Percentiles rank a stretch among this genome's conserved stretches.
These are phyloP conservation scores for Hylodesmum podocarpum DNA, from an alignment of 306 rosid species.

Conservation along the genomic window DNA sequence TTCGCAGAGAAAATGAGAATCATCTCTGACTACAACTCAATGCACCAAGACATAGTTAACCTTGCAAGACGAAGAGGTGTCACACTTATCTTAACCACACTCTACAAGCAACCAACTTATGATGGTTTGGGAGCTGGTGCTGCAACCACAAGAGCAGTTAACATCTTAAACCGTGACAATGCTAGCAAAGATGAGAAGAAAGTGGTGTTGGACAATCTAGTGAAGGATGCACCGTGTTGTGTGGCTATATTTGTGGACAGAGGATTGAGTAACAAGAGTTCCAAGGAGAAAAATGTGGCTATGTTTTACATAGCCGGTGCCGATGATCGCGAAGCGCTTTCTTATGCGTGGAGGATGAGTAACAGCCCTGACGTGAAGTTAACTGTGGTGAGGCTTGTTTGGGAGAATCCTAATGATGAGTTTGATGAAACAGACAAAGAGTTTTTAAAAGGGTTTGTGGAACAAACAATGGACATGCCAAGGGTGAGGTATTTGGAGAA, in stretches of 20 bases:
- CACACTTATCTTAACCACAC: slow-evolving; percentile 26
- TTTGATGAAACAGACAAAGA: slow-evolving; percentile 27
- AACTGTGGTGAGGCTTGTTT: slow-evolving; percentile 42
- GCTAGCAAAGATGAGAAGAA: slow-evolving; percentile 32
- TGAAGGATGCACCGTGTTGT: slow-evolving; percentile 26
- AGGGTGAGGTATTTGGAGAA: slow-evolving; percentile 37
- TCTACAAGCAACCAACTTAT: slow-evolving; percentile 42
- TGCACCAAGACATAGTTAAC: slow-evolving; percentile 43
- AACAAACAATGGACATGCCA: background rate
- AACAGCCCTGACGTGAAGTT: slow-evolving; percentile 6
- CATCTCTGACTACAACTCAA: slow-evolving; percentile 31
- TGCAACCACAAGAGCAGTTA: slow-evolving; percentile 42
- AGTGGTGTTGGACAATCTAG: slow-evolving; percentile 32
- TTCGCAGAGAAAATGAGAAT: slow-evolving; percentile 38
- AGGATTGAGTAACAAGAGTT: background rate
- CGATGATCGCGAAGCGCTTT: slow-evolving; percentile 46
- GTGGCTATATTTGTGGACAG: slow-evolving; percentile 40
- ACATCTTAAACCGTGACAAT: slow-evolving; percentile 37
- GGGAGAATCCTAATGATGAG: slow-evolving; percentile 35
- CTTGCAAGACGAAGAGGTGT: slow-evolving; percentile 25
- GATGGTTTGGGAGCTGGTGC: slow-evolving; percentile 37
- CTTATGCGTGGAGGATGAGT: slow-evolving; percentile 51
- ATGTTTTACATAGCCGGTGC: slow-evolving; percentile 39
- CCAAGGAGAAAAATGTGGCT: slow-evolving; percentile 13
- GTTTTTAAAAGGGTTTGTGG: slow-evolving; percentile 1